Base-by-base conservation (phyloP, 2,329 filamentous ascomycete genomes). In the Alternaria postmessia region DNA sequence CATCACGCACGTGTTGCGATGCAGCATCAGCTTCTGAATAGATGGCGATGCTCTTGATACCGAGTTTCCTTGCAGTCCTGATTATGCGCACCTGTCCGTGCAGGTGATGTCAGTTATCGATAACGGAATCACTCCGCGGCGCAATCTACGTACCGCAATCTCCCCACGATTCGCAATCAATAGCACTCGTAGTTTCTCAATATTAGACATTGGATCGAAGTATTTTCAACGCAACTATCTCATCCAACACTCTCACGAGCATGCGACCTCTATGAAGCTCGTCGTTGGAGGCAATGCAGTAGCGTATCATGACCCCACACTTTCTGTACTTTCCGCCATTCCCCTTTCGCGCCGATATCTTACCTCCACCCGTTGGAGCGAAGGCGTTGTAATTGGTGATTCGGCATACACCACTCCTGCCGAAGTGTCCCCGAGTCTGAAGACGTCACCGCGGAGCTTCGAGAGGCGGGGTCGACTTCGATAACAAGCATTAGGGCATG, bases 101-200 rank as follows among this genome's bases (percentile, higher is more conserved):
- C 22, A 57, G 38, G 11, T 61, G 58, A 67, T 62, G 67, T 70
- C 61, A 72, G 64, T 28, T 38, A 24, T 54, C 36, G 28, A 39
- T 6, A 30, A 32, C 49, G 39, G 26, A 24, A 32, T 4, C 12
- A 7, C 51, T 59, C 55, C 51, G 59, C 49, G 16, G 44, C 24
- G 5, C 7, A n/a, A 18, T 28, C 16, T 20, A 53, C 54, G 20
- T 52, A 57, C 62, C 48, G 85, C 84, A 54, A 88, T 88, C 69
- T 88, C 86, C 47, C 86, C 87, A 46, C 87, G 80, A 70, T 89
- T 88, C 9, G 86, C 86, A 48, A 89, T 81, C 12, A 89, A 74
- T 18, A 88, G 65, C 12, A 79, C 84, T 68, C 83, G 84, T 34
- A 87, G 66, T 26, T 75, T 79, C 55, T 81, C 76, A 78, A 81